These are phyloP conservation scores for Forsythia viridissima DNA, from an alignment of 257 asterid genomes.

Conservation along the genomic window DNA sequence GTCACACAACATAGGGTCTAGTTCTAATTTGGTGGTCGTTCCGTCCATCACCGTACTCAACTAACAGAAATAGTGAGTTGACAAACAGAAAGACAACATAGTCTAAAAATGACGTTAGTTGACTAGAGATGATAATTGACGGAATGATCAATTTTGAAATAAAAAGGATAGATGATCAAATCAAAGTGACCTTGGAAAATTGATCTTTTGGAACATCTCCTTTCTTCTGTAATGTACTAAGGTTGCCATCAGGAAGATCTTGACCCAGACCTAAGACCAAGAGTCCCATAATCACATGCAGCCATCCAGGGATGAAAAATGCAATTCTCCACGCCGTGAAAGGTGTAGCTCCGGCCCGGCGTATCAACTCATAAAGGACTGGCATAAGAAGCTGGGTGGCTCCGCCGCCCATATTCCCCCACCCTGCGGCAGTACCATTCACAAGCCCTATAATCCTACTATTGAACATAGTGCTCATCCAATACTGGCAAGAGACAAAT, in stretches of 20 bases:
- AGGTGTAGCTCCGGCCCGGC: conserved; percentile 43
- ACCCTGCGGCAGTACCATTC: conserved; percentile 62
- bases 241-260: conserved; percentile 66
- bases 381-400: conserved; percentile 68
- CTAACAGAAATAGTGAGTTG: too few relatives aligned
- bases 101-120: too few relatives aligned
- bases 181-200: conserved; percentile 36
- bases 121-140: too few relatives aligned
- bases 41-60: too few relatives aligned
- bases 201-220: conserved; percentile 47
- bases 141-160: too few relatives aligned
- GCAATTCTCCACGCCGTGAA: conserved; percentile 66
- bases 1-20: too few relatives aligned
- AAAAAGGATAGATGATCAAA: not conserved
- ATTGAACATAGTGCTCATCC: conserved; percentile 65
- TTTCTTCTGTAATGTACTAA: conserved; percentile 35
- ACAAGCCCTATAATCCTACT: conserved; percentile 53
- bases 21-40: too few relatives aligned
- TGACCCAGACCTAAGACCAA: conserved; percentile 53
- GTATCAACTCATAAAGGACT: conserved; percentile 40
- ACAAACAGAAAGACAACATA: too few relatives aligned
- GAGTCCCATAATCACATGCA: conserved; percentile 53
- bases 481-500: conserved; percentile 60
- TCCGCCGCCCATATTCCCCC: conserved; percentile 77
- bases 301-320: conserved; percentile 51